Base-by-base conservation (phyloP, 2,329 filamentous ascomycete species). In the Colletotrichum sp. region DNA sequence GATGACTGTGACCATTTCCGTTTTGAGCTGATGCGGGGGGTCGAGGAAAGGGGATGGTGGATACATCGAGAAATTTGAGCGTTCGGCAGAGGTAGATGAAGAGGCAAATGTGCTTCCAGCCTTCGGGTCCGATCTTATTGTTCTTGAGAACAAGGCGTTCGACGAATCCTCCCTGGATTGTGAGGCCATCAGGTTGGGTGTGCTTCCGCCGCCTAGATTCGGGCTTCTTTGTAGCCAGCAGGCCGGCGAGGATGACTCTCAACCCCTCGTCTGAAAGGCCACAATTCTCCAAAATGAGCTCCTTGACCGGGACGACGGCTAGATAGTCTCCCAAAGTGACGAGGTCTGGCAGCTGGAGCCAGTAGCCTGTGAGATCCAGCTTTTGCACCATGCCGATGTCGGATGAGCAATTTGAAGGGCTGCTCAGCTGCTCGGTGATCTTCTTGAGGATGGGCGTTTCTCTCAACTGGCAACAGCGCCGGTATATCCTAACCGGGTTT, bases 381-480 rank as follows among this genome's bases (percentile, higher is more conserved):
- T 93, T 95, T 71, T 92, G 92, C 2, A 99, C 94, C 16, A 95
- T 90, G n/a, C 96, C 96, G 1, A 93, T 91, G 59, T 92, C 89
- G 3, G 90, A 84, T 12, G 93, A 89, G 34, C 89, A 91, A 66
- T 94, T 94, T n/a, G 91, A 89, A 2, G 93, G 90, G 49, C 93
- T 92, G 49, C 91, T 92, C 6, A 99, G 93, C 83, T 98, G 96
- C 81, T 98, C 95, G 0, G 95, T 96, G 63, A 99, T 94, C 81
- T 95, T 95, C 84, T 98, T 98, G 24, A 99, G 87, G 69, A 98
- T 96, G 0, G 96, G 95, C 0, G 96, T 98, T 85, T 99, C 97
- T 74, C 97, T 92, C 34, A 99, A 87, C 82, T 99, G 96, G 82
- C 97, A 99, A 83, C 97, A 99, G 81, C 97, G 91, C 79, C 96